A percentile compares a stretch with the other conserved stretches of the same genome.
Conservation (phyloP, 768 basidiomycete species). For the Lactarius pseudohatsudake region DNA sequence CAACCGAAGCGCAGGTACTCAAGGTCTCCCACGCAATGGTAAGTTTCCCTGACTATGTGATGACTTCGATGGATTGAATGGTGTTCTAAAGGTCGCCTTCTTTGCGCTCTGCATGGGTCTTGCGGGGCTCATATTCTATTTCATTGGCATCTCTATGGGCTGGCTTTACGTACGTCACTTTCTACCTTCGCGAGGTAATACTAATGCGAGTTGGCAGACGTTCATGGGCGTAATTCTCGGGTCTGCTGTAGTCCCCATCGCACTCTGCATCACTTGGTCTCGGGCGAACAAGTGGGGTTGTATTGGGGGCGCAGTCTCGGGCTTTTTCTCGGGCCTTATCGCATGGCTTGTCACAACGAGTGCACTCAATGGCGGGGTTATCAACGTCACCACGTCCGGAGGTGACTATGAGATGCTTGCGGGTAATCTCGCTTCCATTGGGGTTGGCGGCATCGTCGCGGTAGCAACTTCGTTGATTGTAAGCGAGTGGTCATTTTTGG, state of each 20-base stretch:
- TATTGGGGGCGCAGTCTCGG: slow-evolving; percentile 67
- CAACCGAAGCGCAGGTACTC: slow-evolving; percentile 72
- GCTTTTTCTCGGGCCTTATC: slow-evolving; percentile 66
- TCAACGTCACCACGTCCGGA: slow-evolving; percentile 57
- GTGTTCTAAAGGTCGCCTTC: slow-evolving; percentile 49
- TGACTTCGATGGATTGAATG: neutral
- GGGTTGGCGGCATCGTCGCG: slow-evolving; percentile 75
- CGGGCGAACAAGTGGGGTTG: slow-evolving; percentile 87
- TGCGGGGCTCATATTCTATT: slow-evolving; percentile 84
- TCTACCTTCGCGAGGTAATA: neutral
- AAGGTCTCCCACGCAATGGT: slow-evolving; percentile 68
- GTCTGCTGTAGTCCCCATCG: slow-evolving; percentile 84
- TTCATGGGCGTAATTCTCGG: slow-evolving; percentile 90
- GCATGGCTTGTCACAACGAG: slow-evolving; percentile 87
- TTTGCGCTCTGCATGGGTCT: slow-evolving; percentile 80
- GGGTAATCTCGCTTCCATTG: slow-evolving; percentile 86
- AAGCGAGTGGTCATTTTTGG: slow-evolving; percentile 29
- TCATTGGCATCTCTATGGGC: slow-evolving; percentile 90
- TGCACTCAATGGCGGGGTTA: slow-evolving; percentile 61
- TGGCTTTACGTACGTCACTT: slow-evolving; percentile 81
- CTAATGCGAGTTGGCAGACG: slow-evolving; percentile 45
- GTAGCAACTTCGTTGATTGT: slow-evolving; percentile 63
- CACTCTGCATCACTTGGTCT: slow-evolving; percentile 80
- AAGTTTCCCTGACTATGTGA: slow-evolving; percentile 22
- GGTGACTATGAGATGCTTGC: slow-evolving; percentile 73